Evolutionary conservation across 2,329 filamentous ascomycete genomes (phyloP).

Genomic region (Thyridium curvatum): DNA sequence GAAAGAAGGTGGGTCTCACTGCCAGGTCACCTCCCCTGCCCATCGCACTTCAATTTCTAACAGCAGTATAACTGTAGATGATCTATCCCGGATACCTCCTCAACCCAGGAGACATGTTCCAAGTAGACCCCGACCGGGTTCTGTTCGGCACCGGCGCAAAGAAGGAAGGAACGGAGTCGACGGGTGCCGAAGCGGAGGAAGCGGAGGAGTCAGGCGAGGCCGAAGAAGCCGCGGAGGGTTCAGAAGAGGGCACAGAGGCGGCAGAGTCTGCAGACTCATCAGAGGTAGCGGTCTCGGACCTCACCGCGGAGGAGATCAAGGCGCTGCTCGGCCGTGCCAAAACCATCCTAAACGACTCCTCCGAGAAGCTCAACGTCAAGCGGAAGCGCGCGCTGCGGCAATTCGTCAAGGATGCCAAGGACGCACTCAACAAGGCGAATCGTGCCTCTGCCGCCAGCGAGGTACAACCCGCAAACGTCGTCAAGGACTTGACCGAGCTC

Average conservation of each 20-base stretch:
- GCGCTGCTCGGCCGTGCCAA: constrained; percentile 40
- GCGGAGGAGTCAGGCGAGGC: constrained; percentile 8
- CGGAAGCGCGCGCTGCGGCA: constrained; percentile 70
- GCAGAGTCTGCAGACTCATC: constrained; percentile 13
- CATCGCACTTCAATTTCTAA: neutral
- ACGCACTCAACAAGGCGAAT: constrained; percentile 50
- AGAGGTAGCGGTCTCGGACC: constrained; percentile 22
- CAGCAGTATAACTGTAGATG: constrained; percentile 55
- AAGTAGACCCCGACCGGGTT: constrained; percentile 84
- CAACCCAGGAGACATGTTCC: constrained; percentile 97
- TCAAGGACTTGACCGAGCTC: constrained; percentile 48
- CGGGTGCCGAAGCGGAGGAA: constrained; percentile 6
- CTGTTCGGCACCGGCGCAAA: constrained; percentile 77
- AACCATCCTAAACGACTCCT: constrained; percentile 12
- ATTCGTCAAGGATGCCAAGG: constrained; percentile 61
- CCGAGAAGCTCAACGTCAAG: constrained; percentile 51
- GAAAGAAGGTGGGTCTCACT: constrained; percentile 65
- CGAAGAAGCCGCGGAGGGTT: constrained; percentile 13
- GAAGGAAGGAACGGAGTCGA: constrained; percentile 38
- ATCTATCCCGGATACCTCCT: constrained; percentile 84
- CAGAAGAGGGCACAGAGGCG: constrained; percentile 18
- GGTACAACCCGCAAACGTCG: constrained; percentile 36
- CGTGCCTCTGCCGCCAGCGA: constrained; percentile 29
- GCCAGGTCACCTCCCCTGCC: neutral
- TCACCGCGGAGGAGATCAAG: constrained; percentile 29